These are phyloP conservation scores for Mycena indigotica DNA, from an alignment of 768 basidiomycete genomes.

Conservation along the genomic window DNA sequence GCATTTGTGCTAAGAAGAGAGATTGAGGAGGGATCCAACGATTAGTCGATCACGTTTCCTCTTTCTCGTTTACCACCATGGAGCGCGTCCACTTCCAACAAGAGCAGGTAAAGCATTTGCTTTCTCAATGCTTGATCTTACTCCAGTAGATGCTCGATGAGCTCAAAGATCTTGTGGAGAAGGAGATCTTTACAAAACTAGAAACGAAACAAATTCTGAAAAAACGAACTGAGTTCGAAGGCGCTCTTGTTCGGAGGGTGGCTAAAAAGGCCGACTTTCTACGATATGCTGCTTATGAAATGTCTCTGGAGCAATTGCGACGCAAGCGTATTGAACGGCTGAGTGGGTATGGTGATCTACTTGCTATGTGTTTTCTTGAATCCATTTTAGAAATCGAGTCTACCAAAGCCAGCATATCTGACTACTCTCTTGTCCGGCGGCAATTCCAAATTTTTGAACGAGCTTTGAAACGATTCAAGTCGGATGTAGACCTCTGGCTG, in stretches of 20 bases:
- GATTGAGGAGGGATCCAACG: too few species aligned
- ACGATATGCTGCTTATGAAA: slow-evolving; percentile 91
- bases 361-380: background rate
- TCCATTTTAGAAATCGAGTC: slow-evolving; percentile 40
- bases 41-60: slow-evolving; percentile 13
- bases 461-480: slow-evolving; percentile 85
- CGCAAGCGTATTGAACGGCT: slow-evolving; percentile 73
- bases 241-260: slow-evolving; percentile 76
- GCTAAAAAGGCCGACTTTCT: slow-evolving; percentile 87
- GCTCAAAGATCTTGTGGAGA: slow-evolving; percentile 89
- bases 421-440: slow-evolving; percentile 81
- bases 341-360: slow-evolving; percentile 46
- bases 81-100: slow-evolving; percentile 94
- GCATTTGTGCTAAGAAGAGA: slow-evolving; percentile 22
- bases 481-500: slow-evolving; percentile 84
- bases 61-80: slow-evolving; percentile 49
- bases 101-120: slow-evolving; percentile 65
- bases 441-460: slow-evolving; percentile 92
- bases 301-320: slow-evolving; percentile 80
- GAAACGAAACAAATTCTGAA: slow-evolving; percentile 87
- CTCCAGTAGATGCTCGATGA: slow-evolving; percentile 80
- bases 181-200: slow-evolving; percentile 81
- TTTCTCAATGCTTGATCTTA: background rate
- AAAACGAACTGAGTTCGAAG: slow-evolving; percentile 83
- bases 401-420: slow-evolving; percentile 68